A percentile compares a stretch with the other conserved stretches of the same genome.
These are phyloP conservation scores for Teunomyces lycoperdinae DNA, from an alignment of 805 yeast species.

Conservation along the genomic window DNA sequence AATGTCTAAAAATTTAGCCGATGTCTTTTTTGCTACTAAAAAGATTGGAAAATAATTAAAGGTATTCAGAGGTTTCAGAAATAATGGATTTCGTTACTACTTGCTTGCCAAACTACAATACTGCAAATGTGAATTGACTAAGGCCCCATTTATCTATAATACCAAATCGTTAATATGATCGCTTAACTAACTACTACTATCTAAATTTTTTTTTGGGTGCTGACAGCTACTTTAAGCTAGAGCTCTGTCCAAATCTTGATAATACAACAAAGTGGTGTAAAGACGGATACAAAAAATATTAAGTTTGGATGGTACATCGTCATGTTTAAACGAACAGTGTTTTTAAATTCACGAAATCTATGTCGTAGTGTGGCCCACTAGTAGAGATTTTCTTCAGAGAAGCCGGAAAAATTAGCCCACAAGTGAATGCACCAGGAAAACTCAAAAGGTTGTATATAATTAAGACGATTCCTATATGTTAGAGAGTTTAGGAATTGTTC, in stretches of 20 bases:
- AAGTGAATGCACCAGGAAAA: background rate
- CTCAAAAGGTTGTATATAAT: background rate
- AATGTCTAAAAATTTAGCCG: background rate
- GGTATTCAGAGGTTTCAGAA: no score
- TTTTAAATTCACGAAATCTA: background rate
- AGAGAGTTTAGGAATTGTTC: background rate
- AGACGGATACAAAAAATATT: background rate
- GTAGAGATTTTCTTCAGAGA: background rate
- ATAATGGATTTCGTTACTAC: no score
- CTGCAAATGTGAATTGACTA: no score
- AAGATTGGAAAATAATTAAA: background rate
- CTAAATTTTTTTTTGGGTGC: background rate
- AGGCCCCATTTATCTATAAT: no score
- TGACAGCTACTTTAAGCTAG: background rate
- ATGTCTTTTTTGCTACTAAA: background rate
- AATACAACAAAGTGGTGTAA: background rate
- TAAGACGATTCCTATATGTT: background rate
- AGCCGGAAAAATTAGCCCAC: background rate
- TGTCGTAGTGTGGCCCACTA: no score
- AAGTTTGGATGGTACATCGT: background rate
- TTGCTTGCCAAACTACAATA: no score
- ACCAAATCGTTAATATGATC: no score
- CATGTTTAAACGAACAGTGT: background rate
- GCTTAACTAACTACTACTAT: background rate
- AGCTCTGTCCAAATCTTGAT: background rate